Conservation (phyloP, 148 eudicot genomes). For the Amaranthus palmeri region DNA sequence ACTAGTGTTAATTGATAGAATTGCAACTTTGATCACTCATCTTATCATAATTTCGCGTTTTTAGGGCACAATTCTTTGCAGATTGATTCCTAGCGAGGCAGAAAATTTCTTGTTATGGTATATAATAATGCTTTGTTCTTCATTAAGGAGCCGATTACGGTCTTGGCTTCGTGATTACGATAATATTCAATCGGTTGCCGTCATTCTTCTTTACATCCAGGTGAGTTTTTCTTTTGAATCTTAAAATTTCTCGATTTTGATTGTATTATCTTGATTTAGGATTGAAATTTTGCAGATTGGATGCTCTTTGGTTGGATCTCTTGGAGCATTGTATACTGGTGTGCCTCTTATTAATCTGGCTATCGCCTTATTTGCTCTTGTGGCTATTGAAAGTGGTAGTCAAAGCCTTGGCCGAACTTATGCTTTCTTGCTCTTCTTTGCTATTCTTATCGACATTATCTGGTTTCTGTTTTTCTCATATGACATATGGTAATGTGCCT, state of each 20-base stretch:
- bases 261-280: neutral
- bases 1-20: too few species aligned
- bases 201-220: slow-evolving; percentile 61
- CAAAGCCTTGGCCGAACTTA: slow-evolving; percentile 88
- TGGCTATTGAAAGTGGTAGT: slow-evolving; percentile 93
- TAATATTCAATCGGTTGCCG: slow-evolving; percentile 59
- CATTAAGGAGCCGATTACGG: slow-evolving; percentile 40
- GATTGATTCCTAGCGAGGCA: too few species aligned
- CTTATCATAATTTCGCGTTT: too few species aligned
- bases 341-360: slow-evolving; percentile 65
- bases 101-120: neutral
- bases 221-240: slow-evolving; percentile 22
- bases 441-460: slow-evolving; percentile 58
- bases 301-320: slow-evolving; percentile 83
- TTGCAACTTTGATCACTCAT: too few species aligned
- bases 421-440: slow-evolving; percentile 68
- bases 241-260: neutral
- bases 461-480: slow-evolving; percentile 80
- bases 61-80: too few species aligned
- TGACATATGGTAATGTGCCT: slow-evolving; percentile 55
- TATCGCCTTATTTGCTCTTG: slow-evolving; percentile 77
- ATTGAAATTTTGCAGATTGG: slow-evolving; percentile 46
- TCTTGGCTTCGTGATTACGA: slow-evolving; percentile 91
- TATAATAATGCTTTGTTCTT: slow-evolving; percentile 69
- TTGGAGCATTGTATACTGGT: slow-evolving; percentile 76